A percentile compares a stretch with the other conserved stretches of the same genome.
Evolutionary conservation across 129 eudicot species (phyloP).

Genomic region (Pseudognaphalium luteoalbum): DNA sequence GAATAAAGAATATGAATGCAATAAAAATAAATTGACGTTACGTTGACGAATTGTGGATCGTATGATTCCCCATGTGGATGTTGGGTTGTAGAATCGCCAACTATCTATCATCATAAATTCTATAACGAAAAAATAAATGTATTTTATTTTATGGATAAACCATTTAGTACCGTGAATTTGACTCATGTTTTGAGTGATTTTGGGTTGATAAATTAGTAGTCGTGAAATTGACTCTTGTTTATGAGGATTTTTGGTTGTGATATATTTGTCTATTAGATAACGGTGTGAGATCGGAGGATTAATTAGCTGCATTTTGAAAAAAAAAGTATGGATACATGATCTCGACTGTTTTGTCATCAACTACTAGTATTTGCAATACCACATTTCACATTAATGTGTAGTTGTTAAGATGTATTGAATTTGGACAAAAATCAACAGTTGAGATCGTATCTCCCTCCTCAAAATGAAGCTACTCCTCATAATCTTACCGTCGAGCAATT

Average conservation of each 20-base stretch:
- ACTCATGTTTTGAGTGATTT: neutral
- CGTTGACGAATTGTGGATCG: neutral
- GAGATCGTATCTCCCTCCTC: too few relatives aligned
- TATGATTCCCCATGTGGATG: conserved; percentile 20
- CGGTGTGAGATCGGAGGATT: too few relatives aligned
- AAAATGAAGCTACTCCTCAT: too few relatives aligned
- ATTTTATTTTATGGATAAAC: neutral
- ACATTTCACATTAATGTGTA: too few relatives aligned
- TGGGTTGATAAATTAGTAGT: neutral
- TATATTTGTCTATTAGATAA: too few relatives aligned
- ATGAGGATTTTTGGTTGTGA: neutral
- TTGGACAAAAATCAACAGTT: too few relatives aligned
- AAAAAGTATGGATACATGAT: too few relatives aligned
- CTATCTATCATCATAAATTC: conserved; percentile 1
- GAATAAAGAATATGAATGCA: neutral
- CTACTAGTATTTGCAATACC: too few relatives aligned
- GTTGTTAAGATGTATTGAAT: too few relatives aligned
- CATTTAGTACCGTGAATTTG: neutral
- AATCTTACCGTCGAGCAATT: too few relatives aligned
- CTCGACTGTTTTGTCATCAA: too few relatives aligned
- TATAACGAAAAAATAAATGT: neutral
- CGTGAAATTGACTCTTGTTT: neutral
- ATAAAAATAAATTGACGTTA: neutral
- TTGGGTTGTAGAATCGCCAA: conserved; percentile 14
- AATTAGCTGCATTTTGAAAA: too few relatives aligned